Conservation (phyloP, 495 filamentous ascomycete genomes). For the Penicillium nucicola region DNA sequence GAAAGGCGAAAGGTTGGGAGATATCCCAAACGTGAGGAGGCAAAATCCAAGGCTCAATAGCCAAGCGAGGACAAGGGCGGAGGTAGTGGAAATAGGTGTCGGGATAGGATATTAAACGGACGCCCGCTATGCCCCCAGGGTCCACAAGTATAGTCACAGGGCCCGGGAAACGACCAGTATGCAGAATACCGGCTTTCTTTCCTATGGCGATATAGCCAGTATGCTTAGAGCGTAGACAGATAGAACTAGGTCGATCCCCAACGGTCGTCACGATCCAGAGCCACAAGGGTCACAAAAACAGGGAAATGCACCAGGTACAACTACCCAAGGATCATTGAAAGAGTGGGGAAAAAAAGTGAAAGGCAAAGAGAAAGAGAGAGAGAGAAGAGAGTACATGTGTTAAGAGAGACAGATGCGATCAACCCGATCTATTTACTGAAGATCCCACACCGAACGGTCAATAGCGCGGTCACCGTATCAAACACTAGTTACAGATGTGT, state of each 20-base stretch:
- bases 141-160: conserved; percentile 19
- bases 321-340: not conserved
- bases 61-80: conserved; percentile 10
- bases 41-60: conserved; percentile 2
- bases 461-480: conserved; percentile 1
- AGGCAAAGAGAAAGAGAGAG: not conserved
- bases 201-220: not conserved
- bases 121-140: conserved; percentile 18
- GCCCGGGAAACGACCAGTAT: conserved; percentile 1
- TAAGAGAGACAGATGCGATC: not conserved
- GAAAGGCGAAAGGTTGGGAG: conserved; percentile 11
- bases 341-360: not conserved
- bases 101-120: conserved; percentile 23
- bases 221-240: not conserved
- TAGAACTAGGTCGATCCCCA: not conserved
- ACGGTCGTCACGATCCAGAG: conserved; percentile 14
- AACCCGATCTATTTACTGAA: conserved; percentile 7
- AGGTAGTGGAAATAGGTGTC: conserved; percentile 25
- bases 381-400: not conserved
- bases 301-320: not conserved
- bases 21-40: conserved; percentile 14
- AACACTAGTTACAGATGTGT: conserved; percentile 2
- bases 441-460: conserved; percentile 5
- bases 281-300: not conserved
- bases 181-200: not conserved